A percentile compares a stretch with the other conserved stretches of the same genome.
Conservation (phyloP, 164 flowering plant genomes). For the Aristolochia contorta region DNA sequence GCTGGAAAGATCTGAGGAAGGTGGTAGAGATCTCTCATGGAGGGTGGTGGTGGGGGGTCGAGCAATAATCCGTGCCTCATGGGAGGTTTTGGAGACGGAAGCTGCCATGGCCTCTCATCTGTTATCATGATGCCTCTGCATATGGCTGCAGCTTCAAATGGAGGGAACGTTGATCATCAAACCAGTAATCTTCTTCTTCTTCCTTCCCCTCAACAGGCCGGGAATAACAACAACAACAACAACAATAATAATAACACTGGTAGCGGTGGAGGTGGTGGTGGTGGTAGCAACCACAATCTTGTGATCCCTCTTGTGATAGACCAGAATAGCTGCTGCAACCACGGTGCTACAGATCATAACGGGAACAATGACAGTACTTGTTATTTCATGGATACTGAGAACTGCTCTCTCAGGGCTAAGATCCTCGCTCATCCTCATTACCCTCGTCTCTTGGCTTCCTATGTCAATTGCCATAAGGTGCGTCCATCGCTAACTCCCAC, state of each 20-base stretch:
- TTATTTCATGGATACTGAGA: slow-evolving; percentile 26
- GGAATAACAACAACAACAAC: not conserved
- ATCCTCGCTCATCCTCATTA: slow-evolving; percentile 98
- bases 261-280: too few species aligned
- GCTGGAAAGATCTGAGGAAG: too few species aligned
- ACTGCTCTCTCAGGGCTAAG: slow-evolving; percentile 59
- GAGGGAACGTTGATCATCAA: too few species aligned
- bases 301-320: not conserved
- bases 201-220: not conserved
- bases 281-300: slow-evolving; percentile 1
- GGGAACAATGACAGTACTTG: slow-evolving; percentile 11
- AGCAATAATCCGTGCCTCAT: not conserved
- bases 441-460: slow-evolving; percentile 75
- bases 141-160: not conserved
- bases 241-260: not conserved
- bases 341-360: not conserved
- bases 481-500: not conserved
- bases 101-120: slow-evolving; percentile 2
- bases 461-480: slow-evolving; percentile 88
- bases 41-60: not conserved
- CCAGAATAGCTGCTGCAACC: too few species aligned
- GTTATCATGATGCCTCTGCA: slow-evolving; percentile 2
- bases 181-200: not conserved
- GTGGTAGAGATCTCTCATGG: too few species aligned
- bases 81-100: slow-evolving; percentile 4